phyloP scores from a whole-genome alignment of 139 green algal species.

The Spirogloea muscicola region DNA sequence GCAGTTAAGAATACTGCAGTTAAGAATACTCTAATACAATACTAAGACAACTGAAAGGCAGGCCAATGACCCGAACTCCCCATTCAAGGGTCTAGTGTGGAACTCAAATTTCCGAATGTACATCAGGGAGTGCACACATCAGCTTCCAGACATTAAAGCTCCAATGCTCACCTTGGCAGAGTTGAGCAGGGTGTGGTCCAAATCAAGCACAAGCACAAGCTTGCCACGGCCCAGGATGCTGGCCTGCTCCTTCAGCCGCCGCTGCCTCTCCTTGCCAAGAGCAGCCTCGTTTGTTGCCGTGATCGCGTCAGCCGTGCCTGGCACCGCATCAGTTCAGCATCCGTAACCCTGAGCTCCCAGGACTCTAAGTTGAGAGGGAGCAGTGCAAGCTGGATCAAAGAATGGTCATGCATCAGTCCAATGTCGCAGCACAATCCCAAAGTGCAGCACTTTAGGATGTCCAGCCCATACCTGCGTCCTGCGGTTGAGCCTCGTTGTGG shows the following conservation, averaged over 20 bases:
- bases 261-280: slow-evolving; percentile 3
- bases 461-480: too few species aligned
- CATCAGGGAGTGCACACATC: too few species aligned
- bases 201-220: slow-evolving; percentile 80
- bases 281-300: not conserved
- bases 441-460: not conserved
- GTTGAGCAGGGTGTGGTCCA: slow-evolving; percentile 95
- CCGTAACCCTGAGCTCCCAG: not conserved
- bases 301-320: not conserved
- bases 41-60: too few species aligned
- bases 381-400: not conserved
- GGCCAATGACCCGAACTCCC: too few species aligned
- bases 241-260: slow-evolving; percentile 39
- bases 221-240: slow-evolving; percentile 31
- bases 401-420: not conserved
- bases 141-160: too few species aligned
- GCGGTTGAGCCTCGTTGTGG: too few species aligned
- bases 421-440: not conserved
- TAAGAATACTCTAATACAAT: too few species aligned
- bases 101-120: too few species aligned
- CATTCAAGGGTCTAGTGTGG: too few species aligned
- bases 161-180: slow-evolving; percentile 46
- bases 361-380: too few species aligned
- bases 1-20: too few species aligned
- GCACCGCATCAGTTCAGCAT: not conserved